Evolutionary conservation across 1,139 yeast genomes (phyloP).

Genomic region (Schwanniomyces etchellsii): DNA sequence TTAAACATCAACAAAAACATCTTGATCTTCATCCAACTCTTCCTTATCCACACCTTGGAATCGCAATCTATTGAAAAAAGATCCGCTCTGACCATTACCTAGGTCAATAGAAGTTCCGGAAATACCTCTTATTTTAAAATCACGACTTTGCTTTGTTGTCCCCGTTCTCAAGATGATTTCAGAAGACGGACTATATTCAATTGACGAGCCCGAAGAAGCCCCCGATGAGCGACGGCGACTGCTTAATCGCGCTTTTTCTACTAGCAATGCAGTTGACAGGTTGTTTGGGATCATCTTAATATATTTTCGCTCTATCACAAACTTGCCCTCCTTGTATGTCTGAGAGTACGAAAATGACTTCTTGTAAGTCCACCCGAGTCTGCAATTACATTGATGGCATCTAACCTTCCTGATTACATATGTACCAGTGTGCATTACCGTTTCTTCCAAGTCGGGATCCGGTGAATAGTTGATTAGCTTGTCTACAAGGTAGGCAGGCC

Average conservation of each 20-base stretch:
- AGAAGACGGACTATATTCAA: background rate
- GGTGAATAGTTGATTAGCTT: slow-evolving; percentile 38
- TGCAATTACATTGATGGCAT: slow-evolving; percentile 60
- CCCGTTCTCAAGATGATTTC: background rate
- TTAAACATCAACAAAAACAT: slow-evolving; percentile 23
- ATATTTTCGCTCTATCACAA: slow-evolving; percentile 55
- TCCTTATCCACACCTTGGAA: slow-evolving; percentile 15
- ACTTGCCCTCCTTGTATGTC: slow-evolving; percentile 73
- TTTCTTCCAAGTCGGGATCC: slow-evolving; percentile 27
- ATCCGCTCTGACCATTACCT: slow-evolving; percentile 13
- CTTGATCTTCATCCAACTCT: slow-evolving; percentile 20
- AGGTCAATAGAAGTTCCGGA: background rate
- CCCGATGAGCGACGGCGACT: slow-evolving; percentile 18
- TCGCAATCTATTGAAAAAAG: slow-evolving; percentile 14
- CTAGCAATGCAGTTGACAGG: slow-evolving; percentile 20
- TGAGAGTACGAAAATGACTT: slow-evolving; percentile 51
- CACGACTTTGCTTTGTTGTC: background rate
- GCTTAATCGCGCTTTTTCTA: slow-evolving; percentile 24
- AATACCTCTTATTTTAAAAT: background rate
- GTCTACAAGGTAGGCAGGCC: slow-evolving; percentile 49
- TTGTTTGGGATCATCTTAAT: slow-evolving; percentile 20
- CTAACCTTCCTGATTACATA: slow-evolving; percentile 59
- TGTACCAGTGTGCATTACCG: slow-evolving; percentile 64
- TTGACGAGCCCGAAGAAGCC: slow-evolving; percentile 14
- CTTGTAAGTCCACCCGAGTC: slow-evolving; percentile 77